phyloP scores from a whole-genome alignment of 345 rosid species.

The Gossypium sturtianum region DNA sequence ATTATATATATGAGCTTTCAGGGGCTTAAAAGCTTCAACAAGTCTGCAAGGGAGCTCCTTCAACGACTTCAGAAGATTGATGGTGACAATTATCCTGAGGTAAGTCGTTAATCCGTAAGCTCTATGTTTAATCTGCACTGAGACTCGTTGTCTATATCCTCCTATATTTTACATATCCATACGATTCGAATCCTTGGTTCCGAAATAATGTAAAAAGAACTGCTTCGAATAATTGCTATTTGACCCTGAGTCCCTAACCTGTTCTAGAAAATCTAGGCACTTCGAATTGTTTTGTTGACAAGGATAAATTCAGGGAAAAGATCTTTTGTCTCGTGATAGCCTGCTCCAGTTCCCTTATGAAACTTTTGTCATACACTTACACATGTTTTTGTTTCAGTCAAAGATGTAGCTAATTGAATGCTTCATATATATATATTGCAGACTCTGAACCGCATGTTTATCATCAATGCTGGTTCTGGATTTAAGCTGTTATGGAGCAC shows the following conservation, averaged over 20 bases:
- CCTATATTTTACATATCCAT: not conserved
- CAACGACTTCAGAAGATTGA: constrained; percentile 72
- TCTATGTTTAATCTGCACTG: not conserved
- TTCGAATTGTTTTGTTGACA: not conserved
- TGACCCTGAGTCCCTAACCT: too few relatives aligned
- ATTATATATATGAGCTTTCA: constrained; percentile 18
- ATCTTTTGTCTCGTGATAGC: not conserved
- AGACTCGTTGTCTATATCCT: not conserved
- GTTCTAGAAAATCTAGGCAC: not conserved
- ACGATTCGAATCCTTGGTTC: not conserved
- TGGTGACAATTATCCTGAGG: constrained; percentile 93
- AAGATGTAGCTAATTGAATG: constrained; percentile 16
- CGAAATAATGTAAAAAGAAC: not conserved
- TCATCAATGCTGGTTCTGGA: constrained; percentile 91
- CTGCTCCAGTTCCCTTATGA: not conserved
- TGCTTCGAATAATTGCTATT: too few relatives aligned
- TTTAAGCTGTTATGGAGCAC: constrained; percentile 89
- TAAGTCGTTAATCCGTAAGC: constrained; percentile 15
- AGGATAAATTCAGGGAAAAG: too few relatives aligned
- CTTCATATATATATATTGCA: constrained; percentile 20
- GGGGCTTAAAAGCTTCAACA: constrained; percentile 87
- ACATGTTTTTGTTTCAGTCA: not conserved
- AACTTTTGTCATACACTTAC: not conserved
- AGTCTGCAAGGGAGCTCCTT: constrained; percentile 78
- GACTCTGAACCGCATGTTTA: constrained; percentile 92